Evolutionary conservation across 2,329 filamentous ascomycete species (phyloP), one percentile per base, ranked within the genome.

Genomic region (Exophiala sp.): DNA sequence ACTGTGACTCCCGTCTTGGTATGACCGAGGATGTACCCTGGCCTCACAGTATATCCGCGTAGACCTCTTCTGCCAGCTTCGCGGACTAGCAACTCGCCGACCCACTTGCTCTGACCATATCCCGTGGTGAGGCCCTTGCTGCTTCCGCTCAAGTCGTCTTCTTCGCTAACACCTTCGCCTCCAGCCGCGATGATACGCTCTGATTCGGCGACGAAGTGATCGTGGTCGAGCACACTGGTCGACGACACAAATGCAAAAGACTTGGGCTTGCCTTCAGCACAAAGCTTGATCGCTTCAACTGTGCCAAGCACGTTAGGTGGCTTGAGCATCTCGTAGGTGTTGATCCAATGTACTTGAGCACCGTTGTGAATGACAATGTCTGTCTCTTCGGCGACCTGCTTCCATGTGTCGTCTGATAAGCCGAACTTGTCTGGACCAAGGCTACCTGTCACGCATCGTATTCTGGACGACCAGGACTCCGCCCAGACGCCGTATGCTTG

Each of bases 81-180:
- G 20, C 88, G 81, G 18, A 91, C 82, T 44, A 96, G 78, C 61
- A 81, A 82, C 66, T 86, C 84, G 2, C 81, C 80, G 5, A 82
- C 88, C 91, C 91, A 96, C 74, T 97, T 96, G 61, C 83, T 84
- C 70, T 96, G 91, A 2, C 92, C 91, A 65, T 96, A 96, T 4
- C 92, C 91, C 1, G 89, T 96, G 36, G 84, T 84, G 1, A 96
- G 82, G 32, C 89, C 89, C 48, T 77, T 84, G 36, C 84, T 79
- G 65, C 88, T 91, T 49, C 91, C 89, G 62, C 82, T 76, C 58
- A 96, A 78, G 61, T 92, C 85, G 67, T 96, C 91, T 0, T 78
- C 78, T 69, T 96, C 92, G 16, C 79, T 76, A 12, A 96, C 80
- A 10, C 83, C 82, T 16, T 75, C 76, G 6, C 82, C 83, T 8